Conservation (phyloP, 805 yeast species). For the Saccharomycopsis guyanensis region DNA sequence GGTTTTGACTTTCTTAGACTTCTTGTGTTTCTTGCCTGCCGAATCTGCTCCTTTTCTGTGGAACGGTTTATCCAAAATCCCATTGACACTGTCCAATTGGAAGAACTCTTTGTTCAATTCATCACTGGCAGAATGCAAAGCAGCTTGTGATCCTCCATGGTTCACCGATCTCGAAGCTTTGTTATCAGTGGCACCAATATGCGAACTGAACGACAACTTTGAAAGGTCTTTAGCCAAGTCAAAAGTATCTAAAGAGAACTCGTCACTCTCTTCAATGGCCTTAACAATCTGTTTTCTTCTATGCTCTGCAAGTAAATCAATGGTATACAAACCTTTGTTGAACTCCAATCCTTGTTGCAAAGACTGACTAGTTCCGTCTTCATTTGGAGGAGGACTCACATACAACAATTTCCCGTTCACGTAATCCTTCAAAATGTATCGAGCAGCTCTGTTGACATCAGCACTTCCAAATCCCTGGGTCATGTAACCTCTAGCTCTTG, state of each 20-base stretch:
- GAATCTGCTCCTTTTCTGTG: slow-evolving; percentile 39
- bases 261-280: slow-evolving; percentile 43
- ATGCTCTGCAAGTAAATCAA: slow-evolving; percentile 58
- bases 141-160: slow-evolving; percentile 81
- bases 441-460: slow-evolving; percentile 89
- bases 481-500: slow-evolving; percentile 95
- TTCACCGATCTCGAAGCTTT: slow-evolving; percentile 43
- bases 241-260: slow-evolving; percentile 42
- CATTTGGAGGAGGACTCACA: slow-evolving; percentile 83
- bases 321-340: slow-evolving; percentile 66
- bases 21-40: slow-evolving; percentile 55
- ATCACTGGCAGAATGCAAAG: slow-evolving; percentile 67
- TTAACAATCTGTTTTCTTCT: slow-evolving; percentile 63
- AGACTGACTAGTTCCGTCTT: slow-evolving; percentile 44
- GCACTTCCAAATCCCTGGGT: slow-evolving; percentile 96
- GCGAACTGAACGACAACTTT: slow-evolving; percentile 72
- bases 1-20: slow-evolving; percentile 42
- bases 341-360: slow-evolving; percentile 53
- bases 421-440: slow-evolving; percentile 88
- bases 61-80: slow-evolving; percentile 64
- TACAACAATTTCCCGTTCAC: slow-evolving; percentile 85
- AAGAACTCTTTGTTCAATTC: slow-evolving; percentile 85
- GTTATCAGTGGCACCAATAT: slow-evolving; percentile 45
- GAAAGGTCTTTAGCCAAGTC: slow-evolving; percentile 64
- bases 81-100: slow-evolving; percentile 54